Evolutionary conservation across 2,329 filamentous ascomycete species (phyloP).

Genomic region (Monosporascus sp.): DNA sequence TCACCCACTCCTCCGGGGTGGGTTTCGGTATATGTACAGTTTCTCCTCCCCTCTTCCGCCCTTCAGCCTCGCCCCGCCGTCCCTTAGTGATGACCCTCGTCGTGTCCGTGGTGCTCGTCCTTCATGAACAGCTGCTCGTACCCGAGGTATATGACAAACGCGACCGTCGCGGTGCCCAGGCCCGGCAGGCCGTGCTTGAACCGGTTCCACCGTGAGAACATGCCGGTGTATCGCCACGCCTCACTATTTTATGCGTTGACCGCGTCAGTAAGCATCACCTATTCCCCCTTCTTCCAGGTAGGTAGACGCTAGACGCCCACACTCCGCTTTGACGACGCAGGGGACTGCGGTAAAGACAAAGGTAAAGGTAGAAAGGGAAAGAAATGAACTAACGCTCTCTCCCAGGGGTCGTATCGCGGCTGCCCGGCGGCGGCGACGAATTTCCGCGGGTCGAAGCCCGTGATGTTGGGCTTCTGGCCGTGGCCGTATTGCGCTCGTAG

Average conservation of each 20-base stretch:
- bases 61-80: constrained; percentile 3
- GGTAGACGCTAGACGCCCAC: too few relatives aligned
- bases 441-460: constrained; percentile 84
- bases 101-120: constrained; percentile 60
- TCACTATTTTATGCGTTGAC: constrained; percentile 55
- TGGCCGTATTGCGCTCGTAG: constrained; percentile 43
- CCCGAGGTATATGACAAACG: constrained; percentile 82
- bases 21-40: constrained; percentile 31
- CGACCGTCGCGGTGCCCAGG: constrained; percentile 84
- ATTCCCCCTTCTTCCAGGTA: background rate
- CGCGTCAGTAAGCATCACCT: constrained; percentile 1
- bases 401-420: constrained; percentile 62
- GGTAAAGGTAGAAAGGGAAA: background rate
- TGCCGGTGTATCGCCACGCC: constrained; percentile 88
- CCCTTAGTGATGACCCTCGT: constrained; percentile 52
- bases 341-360: background rate
- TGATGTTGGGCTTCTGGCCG: constrained; percentile 64
- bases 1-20: too few relatives aligned
- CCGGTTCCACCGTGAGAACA: constrained; percentile 82
- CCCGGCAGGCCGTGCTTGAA: constrained; percentile 85
- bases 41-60: constrained; percentile 6
- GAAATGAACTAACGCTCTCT: constrained; percentile 48
- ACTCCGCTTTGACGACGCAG: too few relatives aligned
- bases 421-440: constrained; percentile 66
- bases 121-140: constrained; percentile 86